Base-by-base conservation (phyloP, 202 grass and related monocot genomes). In the Tripidium arundinaceum region DNA sequence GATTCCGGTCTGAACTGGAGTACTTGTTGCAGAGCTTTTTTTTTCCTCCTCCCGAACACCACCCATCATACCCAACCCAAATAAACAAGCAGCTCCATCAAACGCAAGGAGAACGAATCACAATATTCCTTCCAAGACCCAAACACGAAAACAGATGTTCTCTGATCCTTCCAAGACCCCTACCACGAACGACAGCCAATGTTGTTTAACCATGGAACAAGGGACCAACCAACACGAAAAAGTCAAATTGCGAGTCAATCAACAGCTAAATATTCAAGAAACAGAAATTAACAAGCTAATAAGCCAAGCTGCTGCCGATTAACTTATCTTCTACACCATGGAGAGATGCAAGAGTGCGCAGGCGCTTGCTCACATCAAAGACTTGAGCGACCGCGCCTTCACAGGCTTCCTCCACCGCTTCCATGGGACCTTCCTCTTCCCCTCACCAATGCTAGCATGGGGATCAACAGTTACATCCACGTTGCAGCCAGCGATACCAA, bases 361-460 rank as follows among this genome's bases (percentile, higher is more conserved):
- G n/a, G 24, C n/a, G 3, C 2, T 50, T 46, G 45, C 50, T 91
- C 65, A 97, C 71, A 94, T 84, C 78, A 98, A 66, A 1, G 94
- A 98, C 63, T 89, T 98, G 27, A 98, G 91, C 21, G 90, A 98
- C 21, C 92, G 75, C 1, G 87, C 88, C 72, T 97, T 97, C 73
- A 97, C 65, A 0, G 87, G 85, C 77, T 92, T 97, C 83, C 92
- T 98, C 83, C 95, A 83, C 76, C 84, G 78, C 90, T 94, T 86
- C 14, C 55, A 40, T 43, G 38, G 76, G 21, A 13, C 74, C 59
- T 60, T 79, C 76, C 54, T 85, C 79, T 42, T 68, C 7, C 29
- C 11, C 1, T 25, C 8, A 5, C 34, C n/a, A n/a, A n/a, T n/a
- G n/a, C n/a, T n/a, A n/a, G n/a, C n/a, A n/a, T n/a, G n/a, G n/a